Percentiles rank a stretch among this genome's conserved stretches.
phyloP scores from a whole-genome alignment of 495 filamentous ascomycete genomes.

The Penicillium nucicola region DNA sequence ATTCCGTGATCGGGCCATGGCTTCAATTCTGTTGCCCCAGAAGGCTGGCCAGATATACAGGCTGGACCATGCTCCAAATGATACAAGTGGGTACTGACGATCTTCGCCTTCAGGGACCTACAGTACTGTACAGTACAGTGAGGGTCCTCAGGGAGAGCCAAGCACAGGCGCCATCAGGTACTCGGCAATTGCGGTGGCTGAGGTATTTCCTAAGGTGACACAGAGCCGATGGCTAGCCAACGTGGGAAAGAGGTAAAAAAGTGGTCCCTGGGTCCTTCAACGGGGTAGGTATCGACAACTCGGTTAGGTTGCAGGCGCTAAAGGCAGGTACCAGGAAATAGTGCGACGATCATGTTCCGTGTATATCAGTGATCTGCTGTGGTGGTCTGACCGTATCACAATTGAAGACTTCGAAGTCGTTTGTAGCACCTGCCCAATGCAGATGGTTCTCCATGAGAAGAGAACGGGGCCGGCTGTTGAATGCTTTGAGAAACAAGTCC shows the following conservation, averaged over 20 bases:
- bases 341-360: conserved; percentile 20
- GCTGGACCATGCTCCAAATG: not conserved
- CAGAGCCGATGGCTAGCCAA: conserved; percentile 6
- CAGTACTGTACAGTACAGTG: too few relatives aligned
- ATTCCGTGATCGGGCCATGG: conserved; percentile 18
- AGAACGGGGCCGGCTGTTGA: not conserved
- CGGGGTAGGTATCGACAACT: conserved; percentile 14
- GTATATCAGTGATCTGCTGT: conserved; percentile 10
- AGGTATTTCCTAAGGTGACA: conserved; percentile 4
- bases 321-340: conserved; percentile 6
- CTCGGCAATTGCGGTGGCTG: conserved; percentile 3
- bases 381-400: conserved; percentile 15
- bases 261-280: conserved; percentile 2
- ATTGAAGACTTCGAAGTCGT: not conserved
- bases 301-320: conserved; percentile 7
- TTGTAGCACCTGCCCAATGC: not conserved
- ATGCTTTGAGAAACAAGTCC: too few relatives aligned
- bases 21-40: conserved; percentile 8
- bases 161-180: not conserved
- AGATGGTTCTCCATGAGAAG: not conserved
- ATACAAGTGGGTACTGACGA: conserved; percentile 11
- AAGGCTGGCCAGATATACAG: conserved; percentile 4
- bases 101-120: conserved; percentile 5
- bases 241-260: not conserved
- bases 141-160: conserved; percentile 3